Base-by-base conservation (phyloP, 768 basidiomycete species). In the Leccinum subtestaceum region DNA sequence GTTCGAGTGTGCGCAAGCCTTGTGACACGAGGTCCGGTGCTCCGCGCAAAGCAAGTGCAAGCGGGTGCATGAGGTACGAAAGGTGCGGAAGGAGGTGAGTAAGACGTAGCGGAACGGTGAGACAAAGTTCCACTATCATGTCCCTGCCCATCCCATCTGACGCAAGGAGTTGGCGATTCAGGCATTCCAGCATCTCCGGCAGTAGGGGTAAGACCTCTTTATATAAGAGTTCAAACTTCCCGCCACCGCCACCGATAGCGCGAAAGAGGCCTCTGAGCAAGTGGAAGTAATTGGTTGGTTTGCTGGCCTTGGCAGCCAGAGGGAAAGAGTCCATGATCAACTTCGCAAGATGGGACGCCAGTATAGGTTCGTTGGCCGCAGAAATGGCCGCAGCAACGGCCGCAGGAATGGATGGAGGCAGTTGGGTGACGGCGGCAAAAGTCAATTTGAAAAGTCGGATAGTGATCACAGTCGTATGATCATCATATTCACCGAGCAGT, bases 311-410 rank as follows among this genome's bases (percentile, higher is more conserved):
- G 29, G 93, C 90, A 3, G 96, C 94, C 54, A 95, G 80, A 38
- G 94, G 91, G 72, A 99, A 97, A 60, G 92, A 98, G 66, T 95
- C 91, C 89, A 97, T 95, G 66, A 99, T 87, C 48, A 99, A 75
- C 71, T 93, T 93, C 15, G 91, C 87, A 36, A 99, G 82, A 75
- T 98, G 93, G 1, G 91, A 86, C 13, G 94, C 94, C n/a, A 99
- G 78, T 55, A 98, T 93, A 7, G 88, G 83, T 74, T 99, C 97
- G 74, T 98, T 98, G 19, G 81, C 74, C 21, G 71, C 70, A 21
- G 94, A 87, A 72, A 84, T 45, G 43, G 43, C 19, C 10, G 19
- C 43, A 11, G 43, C n/a, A 45, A 45, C 10, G 19, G 43, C 43
- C 10, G 19, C 0, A 45, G 19, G 43, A 19, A 19, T 19, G 43